These are phyloP conservation scores for Pythium inflatum DNA, from an alignment of 352 stramenopile genomes.

Conservation along the genomic window DNA sequence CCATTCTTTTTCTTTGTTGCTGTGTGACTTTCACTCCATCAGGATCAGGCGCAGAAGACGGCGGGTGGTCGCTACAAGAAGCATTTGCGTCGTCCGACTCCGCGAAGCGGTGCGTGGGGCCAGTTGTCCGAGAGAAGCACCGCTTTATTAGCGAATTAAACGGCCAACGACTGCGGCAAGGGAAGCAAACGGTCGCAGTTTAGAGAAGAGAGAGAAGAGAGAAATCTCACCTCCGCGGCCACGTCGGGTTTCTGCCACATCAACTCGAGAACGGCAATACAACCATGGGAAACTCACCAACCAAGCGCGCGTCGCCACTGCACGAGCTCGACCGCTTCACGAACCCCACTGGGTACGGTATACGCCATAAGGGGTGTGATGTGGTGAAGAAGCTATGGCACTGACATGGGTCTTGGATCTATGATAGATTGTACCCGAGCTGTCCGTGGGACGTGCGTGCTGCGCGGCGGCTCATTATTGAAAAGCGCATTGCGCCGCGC, in stretches of 20 bases:
- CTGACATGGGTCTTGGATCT: neutral
- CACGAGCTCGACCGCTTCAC: constrained; percentile 75
- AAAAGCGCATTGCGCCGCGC: constrained; percentile 74
- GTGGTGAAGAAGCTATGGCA: neutral
- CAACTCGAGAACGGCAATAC: too few relatives aligned
- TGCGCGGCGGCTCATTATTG: constrained; percentile 65
- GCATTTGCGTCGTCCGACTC: neutral
- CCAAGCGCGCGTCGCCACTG: constrained; percentile 45
- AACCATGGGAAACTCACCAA: constrained; percentile 76
- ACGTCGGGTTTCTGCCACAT: too few relatives aligned
- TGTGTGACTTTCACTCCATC: neutral
- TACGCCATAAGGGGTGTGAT: neutral
- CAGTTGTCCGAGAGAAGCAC: neutral
- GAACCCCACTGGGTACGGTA: constrained; percentile 59
- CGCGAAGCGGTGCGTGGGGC: neutral
- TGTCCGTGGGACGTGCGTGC: constrained; percentile 79
- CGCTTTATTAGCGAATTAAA: neutral
- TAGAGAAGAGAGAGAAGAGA: neutral
- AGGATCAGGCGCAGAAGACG: constrained; percentile 24
- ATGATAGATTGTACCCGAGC: constrained; percentile 63
- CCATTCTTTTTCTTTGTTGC: constrained; percentile 5
- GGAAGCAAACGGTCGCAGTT: neutral
- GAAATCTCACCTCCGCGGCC: neutral
- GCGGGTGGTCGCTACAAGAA: neutral
- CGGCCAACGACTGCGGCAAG: neutral